A percentile compares a stretch with the other conserved stretches of the same genome.
These are phyloP conservation scores for Sparassis latifolia DNA, from an alignment of 1,284 basidiomycete genomes.

Conservation along the genomic window DNA sequence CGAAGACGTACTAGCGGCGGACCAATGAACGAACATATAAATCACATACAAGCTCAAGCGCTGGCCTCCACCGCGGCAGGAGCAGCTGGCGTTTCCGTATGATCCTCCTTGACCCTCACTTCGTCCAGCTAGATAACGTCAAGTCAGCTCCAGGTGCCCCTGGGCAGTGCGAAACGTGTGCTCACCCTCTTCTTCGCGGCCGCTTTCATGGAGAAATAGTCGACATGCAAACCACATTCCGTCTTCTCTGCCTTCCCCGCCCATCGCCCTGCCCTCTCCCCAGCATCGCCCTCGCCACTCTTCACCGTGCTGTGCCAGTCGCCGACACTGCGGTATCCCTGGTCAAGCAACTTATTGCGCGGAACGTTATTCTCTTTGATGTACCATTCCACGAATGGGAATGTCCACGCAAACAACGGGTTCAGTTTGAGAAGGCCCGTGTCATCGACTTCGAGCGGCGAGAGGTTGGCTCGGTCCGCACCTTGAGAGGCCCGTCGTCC, in stretches of 20 bases:
- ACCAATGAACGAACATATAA: too few relatives aligned
- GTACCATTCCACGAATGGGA: constrained; percentile 83
- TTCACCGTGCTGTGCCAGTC: constrained; percentile 94
- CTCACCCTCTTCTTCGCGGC: constrained; percentile 33
- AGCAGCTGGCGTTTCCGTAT: neutral
- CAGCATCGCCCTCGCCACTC: constrained; percentile 63
- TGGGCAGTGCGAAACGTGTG: neutral
- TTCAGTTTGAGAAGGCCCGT: constrained; percentile 95
- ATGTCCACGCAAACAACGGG: constrained; percentile 89
- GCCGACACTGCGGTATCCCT: constrained; percentile 93
- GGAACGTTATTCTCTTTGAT: constrained; percentile 83
- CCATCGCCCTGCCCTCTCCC: constrained; percentile 91
- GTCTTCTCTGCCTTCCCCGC: constrained; percentile 83
- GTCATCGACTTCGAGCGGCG: constrained; percentile 87
- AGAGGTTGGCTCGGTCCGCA: constrained; percentile 75
- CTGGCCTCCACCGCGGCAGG: neutral
- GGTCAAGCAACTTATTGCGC: constrained; percentile 81
- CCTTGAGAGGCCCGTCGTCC: constrained; percentile 92
- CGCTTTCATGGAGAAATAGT: constrained; percentile 70
- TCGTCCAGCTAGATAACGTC: constrained; percentile 2
- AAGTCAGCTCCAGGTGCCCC: neutral
- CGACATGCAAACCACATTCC: constrained; percentile 92
- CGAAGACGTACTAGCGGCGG: too few relatives aligned
- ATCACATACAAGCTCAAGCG: constrained; percentile 1
- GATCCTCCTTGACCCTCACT: neutral